Evolutionary conservation across 1,284 basidiomycete species (phyloP), one percentile per base, ranked within the genome.

Genomic region (Ustilago esculenta): DNA sequence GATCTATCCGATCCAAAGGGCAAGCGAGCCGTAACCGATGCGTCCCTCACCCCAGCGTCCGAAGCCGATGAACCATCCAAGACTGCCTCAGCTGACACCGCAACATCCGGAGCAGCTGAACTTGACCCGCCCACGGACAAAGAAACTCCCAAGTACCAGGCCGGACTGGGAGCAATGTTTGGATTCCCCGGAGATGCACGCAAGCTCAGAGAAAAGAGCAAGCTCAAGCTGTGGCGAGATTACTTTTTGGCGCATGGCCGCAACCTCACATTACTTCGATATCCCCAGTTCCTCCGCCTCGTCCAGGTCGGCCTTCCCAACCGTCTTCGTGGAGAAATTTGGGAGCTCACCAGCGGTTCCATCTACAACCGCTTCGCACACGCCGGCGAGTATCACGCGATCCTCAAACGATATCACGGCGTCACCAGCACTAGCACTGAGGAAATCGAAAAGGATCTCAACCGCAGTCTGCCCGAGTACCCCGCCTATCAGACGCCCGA

Each of bases 391-490:
- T 99, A 97, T 81, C 85, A 88, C n/a, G 85, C 86, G 5, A 86
- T 98, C 24, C 84, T 97, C 8, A 87, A 88, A 47, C 88, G 92
- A 49, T 90, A 95, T 81, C 86, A 87, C 53, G 94, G 92, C 11
- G 87, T 89, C 58, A 88, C 88, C 20, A 94, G 87, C 48, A 91
- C 91, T 8, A 94, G 92, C 75, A 96, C 95, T 0, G 96, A 99
- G 81, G 96, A 99, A 82, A 99, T 99, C 45, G 96, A 98, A 84
- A 99, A 99, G 84, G 96, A 99, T 82, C 84, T 99, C 34, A 95
- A 97, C 83, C 87, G 96, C 18, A 76, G 73, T 37, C 55, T 82
- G 17, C 81, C 81, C 8, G 80, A 81, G 36, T 81, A 80, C 42
- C 73, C 76, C 1, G 80, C 75, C 15, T 81, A 77, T 36, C 80